Evolutionary conservation across 2,329 filamentous ascomycete genomes (phyloP).

Genomic region (Colletotrichum phormii): DNA sequence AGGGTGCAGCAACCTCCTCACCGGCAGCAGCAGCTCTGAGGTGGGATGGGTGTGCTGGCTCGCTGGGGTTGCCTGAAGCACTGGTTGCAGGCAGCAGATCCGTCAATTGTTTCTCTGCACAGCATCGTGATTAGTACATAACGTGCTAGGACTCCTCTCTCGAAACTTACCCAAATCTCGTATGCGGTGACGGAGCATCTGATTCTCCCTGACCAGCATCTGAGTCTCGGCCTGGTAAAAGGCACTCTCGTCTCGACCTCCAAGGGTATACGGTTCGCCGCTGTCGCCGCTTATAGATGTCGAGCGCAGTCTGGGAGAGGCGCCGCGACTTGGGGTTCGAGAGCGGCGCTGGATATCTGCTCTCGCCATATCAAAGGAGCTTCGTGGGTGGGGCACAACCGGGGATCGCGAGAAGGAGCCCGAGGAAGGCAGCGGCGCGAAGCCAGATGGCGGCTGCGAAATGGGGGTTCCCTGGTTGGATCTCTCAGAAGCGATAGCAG

Average conservation of each 20-base stretch:
- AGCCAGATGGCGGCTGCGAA: constrained; percentile 45
- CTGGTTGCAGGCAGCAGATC: constrained; percentile 50
- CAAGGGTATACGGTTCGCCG: constrained; percentile 68
- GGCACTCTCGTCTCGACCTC: constrained; percentile 78
- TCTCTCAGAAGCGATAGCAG: constrained; percentile 58
- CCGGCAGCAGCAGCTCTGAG: constrained; percentile 59
- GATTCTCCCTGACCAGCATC: constrained; percentile 81
- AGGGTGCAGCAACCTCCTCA: constrained; percentile 42
- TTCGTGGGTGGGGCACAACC: constrained; percentile 60
- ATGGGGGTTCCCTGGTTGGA: constrained; percentile 52
- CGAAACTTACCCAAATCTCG: constrained; percentile 72
- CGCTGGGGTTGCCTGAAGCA: constrained; percentile 51
- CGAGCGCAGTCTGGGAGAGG: constrained; percentile 67
- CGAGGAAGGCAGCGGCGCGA: constrained; percentile 49
- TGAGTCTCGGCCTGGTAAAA: constrained; percentile 88
- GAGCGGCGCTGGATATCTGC: constrained; percentile 68
- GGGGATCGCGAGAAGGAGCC: constrained; percentile 65
- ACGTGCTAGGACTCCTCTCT: not conserved
- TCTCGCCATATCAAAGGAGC: constrained; percentile 69
- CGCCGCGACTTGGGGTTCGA: constrained; percentile 68
- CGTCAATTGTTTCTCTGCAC: constrained; percentile 62
- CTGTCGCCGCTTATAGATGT: constrained; percentile 70
- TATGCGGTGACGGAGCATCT: constrained; percentile 82
- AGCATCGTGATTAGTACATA: constrained; percentile 36
- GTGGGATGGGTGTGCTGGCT: constrained; percentile 62